Percentiles rank a stretch among this genome's conserved stretches.
Conservation (phyloP, 2,329 filamentous ascomycete species). For the Pseudodiploospora longispora region DNA sequence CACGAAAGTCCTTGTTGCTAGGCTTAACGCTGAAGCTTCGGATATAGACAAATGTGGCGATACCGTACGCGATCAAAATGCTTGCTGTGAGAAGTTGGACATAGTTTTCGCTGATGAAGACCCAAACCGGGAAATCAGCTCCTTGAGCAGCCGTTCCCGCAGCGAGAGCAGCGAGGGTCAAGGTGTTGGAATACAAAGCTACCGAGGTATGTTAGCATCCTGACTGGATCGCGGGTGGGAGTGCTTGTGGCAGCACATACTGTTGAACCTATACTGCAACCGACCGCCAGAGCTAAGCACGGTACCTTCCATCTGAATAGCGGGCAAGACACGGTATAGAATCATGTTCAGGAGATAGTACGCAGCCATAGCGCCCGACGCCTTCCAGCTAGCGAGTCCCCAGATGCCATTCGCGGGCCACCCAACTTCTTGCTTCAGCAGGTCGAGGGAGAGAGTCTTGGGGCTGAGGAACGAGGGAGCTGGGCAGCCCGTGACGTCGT, state of each 20-base stretch:
- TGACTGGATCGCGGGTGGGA: not conserved
- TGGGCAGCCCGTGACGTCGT: conserved; percentile 86
- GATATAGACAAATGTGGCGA: conserved; percentile 74
- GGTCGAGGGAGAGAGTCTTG: conserved; percentile 59
- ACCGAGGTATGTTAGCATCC: conserved; percentile 7
- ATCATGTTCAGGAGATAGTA: conserved; percentile 73
- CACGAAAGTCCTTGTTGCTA: conserved; percentile 63
- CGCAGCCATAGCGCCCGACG: conserved; percentile 59
- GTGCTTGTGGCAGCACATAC: conserved; percentile 32
- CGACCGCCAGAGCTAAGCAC: conserved; percentile 62
- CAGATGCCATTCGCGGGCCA: conserved; percentile 67
- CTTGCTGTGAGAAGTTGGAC: conserved; percentile 77
- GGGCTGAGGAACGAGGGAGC: conserved; percentile 72
- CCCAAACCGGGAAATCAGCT: conserved; percentile 80
- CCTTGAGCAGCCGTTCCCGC: conserved; percentile 71
- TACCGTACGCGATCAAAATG: conserved; percentile 62
- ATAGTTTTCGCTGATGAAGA: conserved; percentile 87
- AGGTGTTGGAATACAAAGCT: conserved; percentile 70
- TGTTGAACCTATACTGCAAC: conserved; percentile 76
- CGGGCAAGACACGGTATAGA: conserved; percentile 71
- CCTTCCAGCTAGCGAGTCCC: conserved; percentile 62
- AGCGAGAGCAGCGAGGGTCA: conserved; percentile 62
- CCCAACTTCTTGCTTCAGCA: conserved; percentile 70
- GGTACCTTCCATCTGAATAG: conserved; percentile 60
- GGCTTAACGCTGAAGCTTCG: conserved; percentile 73